Evolutionary conservation across 2,329 filamentous ascomycete genomes (phyloP).

Genomic region (Colletotrichum theobromicola): DNA sequence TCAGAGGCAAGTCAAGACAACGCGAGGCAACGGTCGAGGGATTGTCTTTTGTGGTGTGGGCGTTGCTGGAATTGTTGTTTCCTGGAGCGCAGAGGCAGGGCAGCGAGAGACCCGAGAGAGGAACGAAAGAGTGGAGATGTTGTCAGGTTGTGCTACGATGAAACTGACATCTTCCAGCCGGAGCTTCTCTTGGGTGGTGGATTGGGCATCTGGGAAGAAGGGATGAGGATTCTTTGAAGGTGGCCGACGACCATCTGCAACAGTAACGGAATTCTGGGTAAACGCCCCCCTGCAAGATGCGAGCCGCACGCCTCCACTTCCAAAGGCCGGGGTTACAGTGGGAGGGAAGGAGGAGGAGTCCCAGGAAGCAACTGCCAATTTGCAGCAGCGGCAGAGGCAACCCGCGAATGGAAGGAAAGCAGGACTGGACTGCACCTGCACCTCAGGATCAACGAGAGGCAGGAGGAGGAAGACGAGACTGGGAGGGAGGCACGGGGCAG

Average conservation of each 20-base stretch:
- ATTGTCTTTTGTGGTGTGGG: background rate
- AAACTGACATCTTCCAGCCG: slow-evolving; percentile 18
- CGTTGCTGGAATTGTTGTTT: background rate
- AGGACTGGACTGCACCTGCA: background rate
- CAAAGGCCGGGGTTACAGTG: background rate
- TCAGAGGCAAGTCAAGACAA: background rate
- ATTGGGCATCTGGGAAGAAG: slow-evolving; percentile 10
- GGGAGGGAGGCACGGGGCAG: background rate
- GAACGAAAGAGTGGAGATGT: slow-evolving; percentile 11
- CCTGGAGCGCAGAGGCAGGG: background rate
- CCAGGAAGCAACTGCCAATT: background rate
- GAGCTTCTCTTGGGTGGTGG: slow-evolving; percentile 14
- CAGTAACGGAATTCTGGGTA: background rate
- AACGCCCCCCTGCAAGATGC: background rate
- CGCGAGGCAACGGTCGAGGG: background rate
- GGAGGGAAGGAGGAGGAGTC: background rate
- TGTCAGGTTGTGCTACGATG: slow-evolving; percentile 22
- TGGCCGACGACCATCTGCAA: background rate
- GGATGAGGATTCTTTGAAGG: slow-evolving; percentile 18
- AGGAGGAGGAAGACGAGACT: background rate
- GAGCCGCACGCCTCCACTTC: slow-evolving; percentile 9
- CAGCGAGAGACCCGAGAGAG: background rate
- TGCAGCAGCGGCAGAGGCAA: background rate
- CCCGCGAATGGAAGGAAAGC: background rate
- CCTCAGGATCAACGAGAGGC: background rate